phyloP scores from a whole-genome alignment of 306 rosid species.

The Glycine soja region DNA sequence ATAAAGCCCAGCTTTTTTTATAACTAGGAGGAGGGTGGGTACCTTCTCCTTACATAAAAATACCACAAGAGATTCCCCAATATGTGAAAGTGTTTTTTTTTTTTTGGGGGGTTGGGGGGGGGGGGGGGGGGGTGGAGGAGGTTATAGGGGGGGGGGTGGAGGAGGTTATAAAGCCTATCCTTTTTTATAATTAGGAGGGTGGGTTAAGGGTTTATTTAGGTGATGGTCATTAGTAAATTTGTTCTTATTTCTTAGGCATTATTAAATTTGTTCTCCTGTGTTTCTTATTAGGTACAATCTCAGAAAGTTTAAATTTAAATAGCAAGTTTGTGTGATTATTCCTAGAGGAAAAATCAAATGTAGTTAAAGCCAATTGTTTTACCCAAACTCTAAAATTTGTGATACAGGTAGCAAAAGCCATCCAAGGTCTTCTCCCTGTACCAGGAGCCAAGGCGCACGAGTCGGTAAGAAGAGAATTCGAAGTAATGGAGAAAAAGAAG shows the following conservation, averaged over 20 bases:
- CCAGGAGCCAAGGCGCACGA: conserved; percentile 49
- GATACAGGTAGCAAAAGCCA: conserved; percentile 66
- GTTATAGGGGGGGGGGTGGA: neutral
- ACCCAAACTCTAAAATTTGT: conserved; percentile 61
- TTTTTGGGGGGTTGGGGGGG: neutral
- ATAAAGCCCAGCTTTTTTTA: too few relatives aligned
- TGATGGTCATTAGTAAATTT: conserved; percentile 5
- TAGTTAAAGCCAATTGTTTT: conserved; percentile 47
- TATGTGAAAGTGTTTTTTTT: neutral
- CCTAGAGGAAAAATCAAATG: conserved; percentile 35
- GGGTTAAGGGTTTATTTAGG: conserved; percentile 16
- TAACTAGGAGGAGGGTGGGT: too few relatives aligned
- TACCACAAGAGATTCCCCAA: neutral
- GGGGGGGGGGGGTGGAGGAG: neutral
- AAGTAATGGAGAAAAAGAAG: conserved; percentile 67
- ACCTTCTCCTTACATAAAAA: neutral
- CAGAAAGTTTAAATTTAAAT: neutral
- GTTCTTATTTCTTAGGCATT: neutral
- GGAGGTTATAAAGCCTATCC: neutral
- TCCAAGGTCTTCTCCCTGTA: conserved; percentile 50
- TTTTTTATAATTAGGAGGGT: neutral
- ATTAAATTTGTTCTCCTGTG: conserved; percentile 16
- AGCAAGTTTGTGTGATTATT: conserved; percentile 44
- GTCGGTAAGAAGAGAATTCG: conserved; percentile 56
- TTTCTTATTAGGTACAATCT: neutral